A percentile compares a stretch with the other conserved stretches of the same genome.
phyloP scores from a whole-genome alignment of 2,329 filamentous ascomycete genomes.

The Colletotrichum ledebouriae region DNA sequence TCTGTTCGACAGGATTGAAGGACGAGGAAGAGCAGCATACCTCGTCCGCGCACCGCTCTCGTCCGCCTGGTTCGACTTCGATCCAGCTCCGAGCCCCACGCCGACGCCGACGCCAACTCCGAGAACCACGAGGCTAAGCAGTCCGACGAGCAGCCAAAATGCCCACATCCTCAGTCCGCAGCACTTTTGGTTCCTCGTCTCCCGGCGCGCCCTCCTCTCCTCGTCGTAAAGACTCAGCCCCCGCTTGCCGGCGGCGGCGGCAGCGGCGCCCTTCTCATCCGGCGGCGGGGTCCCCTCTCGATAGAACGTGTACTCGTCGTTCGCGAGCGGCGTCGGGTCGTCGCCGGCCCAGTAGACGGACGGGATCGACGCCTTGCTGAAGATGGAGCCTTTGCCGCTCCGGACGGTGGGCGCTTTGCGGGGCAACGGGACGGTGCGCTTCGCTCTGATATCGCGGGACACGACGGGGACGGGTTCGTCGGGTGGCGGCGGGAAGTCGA shows the following conservation, averaged over 20 bases:
- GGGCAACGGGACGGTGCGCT: constrained; percentile 31
- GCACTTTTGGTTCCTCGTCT: constrained; percentile 43
- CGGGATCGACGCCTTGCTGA: constrained; percentile 37
- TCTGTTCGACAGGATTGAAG: neutral
- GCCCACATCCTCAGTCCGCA: constrained; percentile 49
- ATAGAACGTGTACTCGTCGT: constrained; percentile 54
- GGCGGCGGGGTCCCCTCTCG: constrained; percentile 56
- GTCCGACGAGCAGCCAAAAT: constrained; percentile 54
- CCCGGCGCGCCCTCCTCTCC: constrained; percentile 28
- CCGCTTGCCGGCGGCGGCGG: constrained; percentile 24
- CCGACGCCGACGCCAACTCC: constrained; percentile 58
- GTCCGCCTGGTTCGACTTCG: constrained; percentile 19
- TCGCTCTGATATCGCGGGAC: constrained; percentile 30
- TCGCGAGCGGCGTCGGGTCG: constrained; percentile 31
- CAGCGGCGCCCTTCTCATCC: constrained; percentile 30
- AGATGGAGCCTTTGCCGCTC: constrained; percentile 39
- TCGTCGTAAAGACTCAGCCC: constrained; percentile 40
- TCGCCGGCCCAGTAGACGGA: constrained; percentile 41
- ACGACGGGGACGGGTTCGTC: constrained; percentile 36
- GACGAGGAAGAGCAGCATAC: constrained; percentile 16
- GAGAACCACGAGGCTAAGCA: constrained; percentile 50
- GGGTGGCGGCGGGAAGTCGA: constrained; percentile 30
- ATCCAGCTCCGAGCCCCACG: constrained; percentile 47
- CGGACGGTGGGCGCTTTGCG: constrained; percentile 40
- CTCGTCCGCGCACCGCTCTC: constrained; percentile 5